phyloP scores from a whole-genome alignment of 306 rosid genomes.

The Vigna angularis region DNA sequence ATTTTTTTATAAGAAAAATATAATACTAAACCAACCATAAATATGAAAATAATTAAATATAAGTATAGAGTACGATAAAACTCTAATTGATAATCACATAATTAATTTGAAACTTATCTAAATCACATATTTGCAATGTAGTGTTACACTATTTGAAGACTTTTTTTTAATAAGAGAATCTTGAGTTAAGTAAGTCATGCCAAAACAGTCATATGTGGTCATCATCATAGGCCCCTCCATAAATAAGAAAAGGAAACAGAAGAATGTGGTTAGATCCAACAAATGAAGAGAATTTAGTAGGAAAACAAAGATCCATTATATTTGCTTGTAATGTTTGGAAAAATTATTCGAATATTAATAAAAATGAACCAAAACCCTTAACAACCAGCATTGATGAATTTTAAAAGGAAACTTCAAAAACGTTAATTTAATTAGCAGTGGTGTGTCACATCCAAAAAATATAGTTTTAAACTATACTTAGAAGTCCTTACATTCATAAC shows the following conservation, averaged over 20 bases:
- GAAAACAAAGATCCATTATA: constrained; percentile 18
- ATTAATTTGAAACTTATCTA: too few species aligned
- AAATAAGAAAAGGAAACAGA: constrained; percentile 2
- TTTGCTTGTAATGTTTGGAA: not conserved
- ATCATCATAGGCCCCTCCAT: not conserved
- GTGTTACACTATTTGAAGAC: not conserved
- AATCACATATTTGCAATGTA: not conserved
- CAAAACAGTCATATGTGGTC: constrained; percentile 24
- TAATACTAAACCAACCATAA: too few species aligned
- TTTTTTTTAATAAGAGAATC: constrained; percentile 8
- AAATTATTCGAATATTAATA: not conserved
- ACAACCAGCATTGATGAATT: constrained; percentile 35
- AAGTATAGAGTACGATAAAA: too few species aligned
- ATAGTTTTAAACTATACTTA: too few species aligned
- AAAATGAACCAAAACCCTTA: constrained; percentile 1
- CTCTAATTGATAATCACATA: too few species aligned
- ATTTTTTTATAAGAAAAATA: too few species aligned
- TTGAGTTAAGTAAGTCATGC: not conserved
- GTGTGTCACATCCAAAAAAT: not conserved
- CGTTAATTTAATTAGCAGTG: not conserved
- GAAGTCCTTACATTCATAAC: too few species aligned
- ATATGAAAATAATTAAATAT: too few species aligned
- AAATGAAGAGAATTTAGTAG: constrained; percentile 23
- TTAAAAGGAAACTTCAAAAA: not conserved
- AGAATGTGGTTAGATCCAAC: constrained; percentile 39